Evolutionary conservation across 2,329 filamentous ascomycete genomes (phyloP).

Genomic region (Colletotrichum filicis): DNA sequence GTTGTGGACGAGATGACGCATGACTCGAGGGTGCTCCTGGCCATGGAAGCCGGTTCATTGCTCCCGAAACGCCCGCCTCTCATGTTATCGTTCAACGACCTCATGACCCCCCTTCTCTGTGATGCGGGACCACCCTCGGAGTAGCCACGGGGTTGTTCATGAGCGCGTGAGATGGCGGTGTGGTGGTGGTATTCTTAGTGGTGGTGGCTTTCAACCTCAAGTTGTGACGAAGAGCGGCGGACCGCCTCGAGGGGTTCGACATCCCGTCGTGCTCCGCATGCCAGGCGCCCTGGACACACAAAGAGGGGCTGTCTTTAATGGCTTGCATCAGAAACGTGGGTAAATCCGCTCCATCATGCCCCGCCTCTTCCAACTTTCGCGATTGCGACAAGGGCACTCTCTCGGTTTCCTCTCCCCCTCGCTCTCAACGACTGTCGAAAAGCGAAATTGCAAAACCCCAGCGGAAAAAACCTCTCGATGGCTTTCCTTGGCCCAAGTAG

Average conservation of each 20-base stretch:
- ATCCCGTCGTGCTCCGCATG: background rate
- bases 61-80: slow-evolving; percentile 7
- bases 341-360: slow-evolving; percentile 16
- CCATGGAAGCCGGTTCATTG: background rate
- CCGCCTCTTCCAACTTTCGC: slow-evolving; percentile 14
- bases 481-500: background rate
- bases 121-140: background rate
- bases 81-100: background rate
- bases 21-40: slow-evolving; percentile 17
- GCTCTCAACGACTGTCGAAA: background rate
- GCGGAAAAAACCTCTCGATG: background rate
- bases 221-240: slow-evolving; percentile 11
- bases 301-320: slow-evolving; percentile 27
- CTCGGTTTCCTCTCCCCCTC: background rate
- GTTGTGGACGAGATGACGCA: slow-evolving; percentile 9
- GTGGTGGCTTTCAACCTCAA: background rate
- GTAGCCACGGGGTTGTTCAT: slow-evolving; percentile 1
- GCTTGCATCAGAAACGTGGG: slow-evolving; percentile 35
- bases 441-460: background rate
- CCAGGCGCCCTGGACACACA: background rate
- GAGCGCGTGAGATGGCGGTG: slow-evolving; percentile 2
- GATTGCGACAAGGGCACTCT: background rate
- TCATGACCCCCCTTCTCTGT: slow-evolving; percentile 6
- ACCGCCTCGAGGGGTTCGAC: background rate
- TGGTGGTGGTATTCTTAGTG: background rate